phyloP scores from a whole-genome alignment of 2,329 filamentous ascomycete genomes.

The Diaporthe sp. region DNA sequence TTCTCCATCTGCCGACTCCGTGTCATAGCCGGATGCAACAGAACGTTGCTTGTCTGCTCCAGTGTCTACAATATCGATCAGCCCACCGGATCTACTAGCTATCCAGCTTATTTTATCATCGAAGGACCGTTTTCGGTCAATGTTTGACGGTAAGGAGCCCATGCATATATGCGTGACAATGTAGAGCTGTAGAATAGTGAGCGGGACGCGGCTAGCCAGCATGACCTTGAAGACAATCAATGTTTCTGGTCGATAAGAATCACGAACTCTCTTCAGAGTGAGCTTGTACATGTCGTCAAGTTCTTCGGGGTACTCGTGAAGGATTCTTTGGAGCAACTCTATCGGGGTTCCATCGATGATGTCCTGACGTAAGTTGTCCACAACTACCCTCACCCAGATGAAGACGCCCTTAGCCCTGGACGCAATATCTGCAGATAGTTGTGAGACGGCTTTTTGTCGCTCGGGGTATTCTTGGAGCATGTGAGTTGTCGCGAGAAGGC shows the following conservation, averaged over 20 bases:
- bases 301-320: neutral
- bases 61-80: neutral
- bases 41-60: neutral
- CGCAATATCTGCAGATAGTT: neutral
- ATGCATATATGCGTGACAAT: neutral
- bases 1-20: too few species aligned
- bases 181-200: neutral
- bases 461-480: too few species aligned
- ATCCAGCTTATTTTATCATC: too few species aligned
- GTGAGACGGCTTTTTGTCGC: rapidly evolving
- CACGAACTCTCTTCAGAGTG: neutral
- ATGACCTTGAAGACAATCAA: neutral
- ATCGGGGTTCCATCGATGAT: neutral
- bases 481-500: too few species aligned
- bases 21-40: too few species aligned
- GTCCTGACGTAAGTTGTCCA: neutral
- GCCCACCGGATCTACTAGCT: neutral
- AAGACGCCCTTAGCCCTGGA: neutral
- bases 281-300: neutral
- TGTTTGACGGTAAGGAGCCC: too few species aligned
- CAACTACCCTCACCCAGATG: neutral
- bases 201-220: neutral
- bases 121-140: too few species aligned
- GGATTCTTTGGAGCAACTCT: neutral
- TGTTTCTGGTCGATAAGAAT: neutral